phyloP scores from a whole-genome alignment of 164 flowering plant species.

The Magnolia kwangsiensis region DNA sequence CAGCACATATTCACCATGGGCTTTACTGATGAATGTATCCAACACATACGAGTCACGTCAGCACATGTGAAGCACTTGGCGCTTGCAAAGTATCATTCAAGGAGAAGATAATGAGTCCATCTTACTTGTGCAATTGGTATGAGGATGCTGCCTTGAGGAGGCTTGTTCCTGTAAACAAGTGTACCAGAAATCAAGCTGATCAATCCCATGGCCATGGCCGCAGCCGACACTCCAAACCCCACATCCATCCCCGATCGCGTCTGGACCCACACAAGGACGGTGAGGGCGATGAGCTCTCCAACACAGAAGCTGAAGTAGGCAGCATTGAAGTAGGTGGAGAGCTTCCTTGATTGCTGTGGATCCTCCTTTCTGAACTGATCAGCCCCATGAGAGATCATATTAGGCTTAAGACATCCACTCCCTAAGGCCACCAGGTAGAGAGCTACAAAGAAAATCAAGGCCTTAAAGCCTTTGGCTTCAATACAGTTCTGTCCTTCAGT shows the following conservation, averaged over 20 bases:
- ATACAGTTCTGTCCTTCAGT: constrained; percentile 23
- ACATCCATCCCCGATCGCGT: constrained; percentile 94
- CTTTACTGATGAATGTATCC: too few species aligned
- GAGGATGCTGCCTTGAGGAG: constrained; percentile 82
- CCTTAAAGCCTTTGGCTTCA: constrained; percentile 52
- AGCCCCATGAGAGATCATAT: constrained; percentile 93
- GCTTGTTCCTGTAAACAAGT: constrained; percentile 63
- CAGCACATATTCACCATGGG: too few species aligned
- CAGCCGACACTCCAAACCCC: constrained; percentile 90
- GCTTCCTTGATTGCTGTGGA: constrained; percentile 55
- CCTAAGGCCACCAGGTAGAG: constrained; percentile 80
- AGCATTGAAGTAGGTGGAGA: constrained; percentile 85
- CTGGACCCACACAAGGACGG: constrained; percentile 83
- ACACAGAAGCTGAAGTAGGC: constrained; percentile 92
- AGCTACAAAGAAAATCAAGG: constrained; percentile 52
- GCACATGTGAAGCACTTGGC: too few species aligned
- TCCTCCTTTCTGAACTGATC: constrained; percentile 65
- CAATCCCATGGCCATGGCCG: constrained; percentile 82
- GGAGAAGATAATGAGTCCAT: neutral
- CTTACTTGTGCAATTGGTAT: constrained; percentile 87
- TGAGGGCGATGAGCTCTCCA: constrained; percentile 87
- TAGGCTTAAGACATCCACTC: constrained; percentile 95
- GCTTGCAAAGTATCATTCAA: too few species aligned
- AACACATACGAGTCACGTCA: too few species aligned
- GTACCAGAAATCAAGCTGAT: constrained; percentile 67